Evolutionary conservation across 2,329 filamentous ascomycete species (phyloP).

Genomic region (Allantophomopsis lycopodina): DNA sequence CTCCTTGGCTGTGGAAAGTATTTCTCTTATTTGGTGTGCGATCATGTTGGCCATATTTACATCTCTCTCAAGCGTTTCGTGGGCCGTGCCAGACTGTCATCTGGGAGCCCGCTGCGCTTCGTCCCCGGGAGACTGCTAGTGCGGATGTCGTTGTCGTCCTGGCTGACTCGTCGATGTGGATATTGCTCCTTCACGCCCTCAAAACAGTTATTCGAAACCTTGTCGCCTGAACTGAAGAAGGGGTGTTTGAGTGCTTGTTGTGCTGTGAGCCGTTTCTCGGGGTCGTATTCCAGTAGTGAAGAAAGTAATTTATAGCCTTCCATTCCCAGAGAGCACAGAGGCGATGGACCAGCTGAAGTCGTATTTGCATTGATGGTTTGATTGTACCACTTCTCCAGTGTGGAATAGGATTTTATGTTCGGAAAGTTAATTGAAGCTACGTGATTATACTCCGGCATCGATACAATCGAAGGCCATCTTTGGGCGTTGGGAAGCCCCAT

Average conservation of each 20-base stretch:
- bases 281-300: conserved; percentile 83
- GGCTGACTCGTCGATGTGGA: conserved; percentile 76
- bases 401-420: conserved; percentile 22
- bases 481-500: conserved; percentile 84
- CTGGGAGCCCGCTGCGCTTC: conserved; percentile 73
- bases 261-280: conserved; percentile 74
- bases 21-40: too few relatives aligned
- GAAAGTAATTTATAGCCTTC: conserved; percentile 77
- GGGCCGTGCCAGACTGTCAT: conserved; percentile 59
- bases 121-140: conserved; percentile 81
- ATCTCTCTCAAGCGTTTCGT: conserved; percentile 47
- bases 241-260: conserved; percentile 79
- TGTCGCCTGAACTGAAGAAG: conserved; percentile 64
- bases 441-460: conserved; percentile 79
- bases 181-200: conserved; percentile 82
- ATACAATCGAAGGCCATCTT: conserved; percentile 69
- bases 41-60: not conserved
- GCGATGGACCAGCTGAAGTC: conserved; percentile 31
- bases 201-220: conserved; percentile 74
- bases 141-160: conserved; percentile 94
- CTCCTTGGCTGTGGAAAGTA: too few relatives aligned
- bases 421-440: conserved; percentile 42
- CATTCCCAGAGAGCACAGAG: conserved; percentile 40
- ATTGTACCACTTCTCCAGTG: conserved; percentile 70
- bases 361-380: conserved; percentile 48